Evolutionary conservation across 768 basidiomycete species (phyloP).

Genomic region (Kockovaella imperatae): DNA sequence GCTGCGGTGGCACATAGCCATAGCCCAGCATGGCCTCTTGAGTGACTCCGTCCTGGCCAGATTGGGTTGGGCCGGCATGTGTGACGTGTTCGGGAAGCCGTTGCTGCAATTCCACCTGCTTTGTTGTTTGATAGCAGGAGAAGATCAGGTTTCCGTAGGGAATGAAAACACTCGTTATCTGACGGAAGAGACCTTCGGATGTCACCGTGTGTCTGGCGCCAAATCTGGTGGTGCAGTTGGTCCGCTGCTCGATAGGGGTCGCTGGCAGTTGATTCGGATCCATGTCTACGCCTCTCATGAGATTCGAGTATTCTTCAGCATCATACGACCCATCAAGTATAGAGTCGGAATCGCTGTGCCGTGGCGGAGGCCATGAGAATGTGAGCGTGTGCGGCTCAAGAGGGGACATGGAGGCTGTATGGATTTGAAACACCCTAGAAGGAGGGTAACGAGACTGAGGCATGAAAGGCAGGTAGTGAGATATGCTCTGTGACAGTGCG

Average conservation of each 20-base stretch:
- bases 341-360: constrained; percentile 12
- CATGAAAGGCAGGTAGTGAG: constrained; percentile 12
- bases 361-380: constrained; percentile 43
- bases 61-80: neutral
- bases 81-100: neutral
- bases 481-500: constrained; percentile 31
- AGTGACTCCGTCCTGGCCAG: neutral
- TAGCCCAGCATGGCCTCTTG: constrained; percentile 4
- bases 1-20: constrained; percentile 1
- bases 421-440: constrained; percentile 40
- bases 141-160: constrained; percentile 42
- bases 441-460: constrained; percentile 27
- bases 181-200: constrained; percentile 39
- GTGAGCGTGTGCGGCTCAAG: constrained; percentile 25
- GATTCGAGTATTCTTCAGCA: constrained; percentile 37
- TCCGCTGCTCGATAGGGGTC: constrained; percentile 28
- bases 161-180: constrained; percentile 42
- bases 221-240: constrained; percentile 43
- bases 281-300: constrained; percentile 42
- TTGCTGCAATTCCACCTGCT: neutral
- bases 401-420: constrained; percentile 17
- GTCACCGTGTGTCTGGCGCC: constrained; percentile 39
- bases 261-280: constrained; percentile 28
- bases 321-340: constrained; percentile 37
- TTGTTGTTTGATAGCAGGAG: constrained; percentile 41